Percentiles rank a stretch among this genome's conserved stretches.
These are phyloP conservation scores for Mycena olivaceomarginata DNA, from an alignment of 768 basidiomycete species.

Conservation along the genomic window DNA sequence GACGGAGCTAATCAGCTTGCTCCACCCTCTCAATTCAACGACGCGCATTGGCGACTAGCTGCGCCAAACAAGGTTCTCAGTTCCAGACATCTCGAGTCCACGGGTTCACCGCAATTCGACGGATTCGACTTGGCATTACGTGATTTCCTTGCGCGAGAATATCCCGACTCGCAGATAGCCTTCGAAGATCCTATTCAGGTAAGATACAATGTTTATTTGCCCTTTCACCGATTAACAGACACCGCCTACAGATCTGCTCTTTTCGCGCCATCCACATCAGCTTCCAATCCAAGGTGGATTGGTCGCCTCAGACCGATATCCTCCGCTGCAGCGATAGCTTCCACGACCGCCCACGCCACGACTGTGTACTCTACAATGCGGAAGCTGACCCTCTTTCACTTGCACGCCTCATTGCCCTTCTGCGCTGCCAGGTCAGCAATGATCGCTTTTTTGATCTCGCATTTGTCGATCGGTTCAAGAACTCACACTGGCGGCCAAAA, in stretches of 20 bases:
- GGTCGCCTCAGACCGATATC: not conserved
- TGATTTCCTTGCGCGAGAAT: not conserved
- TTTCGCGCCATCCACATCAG: not conserved
- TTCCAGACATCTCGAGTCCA: not conserved
- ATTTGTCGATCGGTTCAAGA: too few relatives aligned
- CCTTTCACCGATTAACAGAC: too few relatives aligned
- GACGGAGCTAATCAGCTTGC: not conserved
- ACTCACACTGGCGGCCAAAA: too few relatives aligned
- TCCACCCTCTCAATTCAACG: not conserved
- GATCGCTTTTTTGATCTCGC: too few relatives aligned
- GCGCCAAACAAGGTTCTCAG: too few relatives aligned
- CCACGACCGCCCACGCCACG: not conserved
- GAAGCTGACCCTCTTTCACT: too few relatives aligned
- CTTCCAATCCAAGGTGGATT: not conserved
- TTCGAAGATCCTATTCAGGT: too few relatives aligned
- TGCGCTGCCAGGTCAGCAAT: too few relatives aligned
- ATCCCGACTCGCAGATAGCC: too few relatives aligned
- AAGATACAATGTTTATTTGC: too few relatives aligned
- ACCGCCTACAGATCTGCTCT: not conserved
- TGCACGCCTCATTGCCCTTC: too few relatives aligned
- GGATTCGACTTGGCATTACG: conserved; percentile 2
- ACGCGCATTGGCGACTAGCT: too few relatives aligned
- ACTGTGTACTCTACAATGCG: not conserved
- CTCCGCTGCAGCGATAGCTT: not conserved
- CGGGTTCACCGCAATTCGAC: not conserved